A percentile compares a stretch with the other conserved stretches of the same genome.
Evolutionary conservation across 2,329 filamentous ascomycete species (phyloP).

Genomic region (Ophiocordyceps australis): DNA sequence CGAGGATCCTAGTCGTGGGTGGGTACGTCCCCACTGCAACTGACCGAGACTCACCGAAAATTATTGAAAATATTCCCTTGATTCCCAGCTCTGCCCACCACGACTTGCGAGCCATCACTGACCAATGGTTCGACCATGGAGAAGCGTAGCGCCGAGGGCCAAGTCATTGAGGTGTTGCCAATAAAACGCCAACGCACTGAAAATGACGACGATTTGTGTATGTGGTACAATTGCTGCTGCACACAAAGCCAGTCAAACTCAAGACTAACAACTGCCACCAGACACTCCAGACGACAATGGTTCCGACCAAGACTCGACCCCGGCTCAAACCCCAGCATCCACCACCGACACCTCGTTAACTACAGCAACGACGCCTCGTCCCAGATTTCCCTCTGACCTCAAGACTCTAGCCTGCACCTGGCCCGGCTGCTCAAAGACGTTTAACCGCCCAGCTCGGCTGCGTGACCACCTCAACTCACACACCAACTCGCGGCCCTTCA

Average conservation of each 20-base stretch:
- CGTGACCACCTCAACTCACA: slow-evolving; percentile 70
- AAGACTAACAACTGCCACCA: slow-evolving; percentile 1
- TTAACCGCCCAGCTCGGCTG: slow-evolving; percentile 71
- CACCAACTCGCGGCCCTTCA: slow-evolving; percentile 66
- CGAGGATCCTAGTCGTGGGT: too few relatives aligned
- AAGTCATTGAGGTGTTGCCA: too few relatives aligned
- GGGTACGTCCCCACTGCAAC: too few relatives aligned
- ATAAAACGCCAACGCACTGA: slow-evolving; percentile 9
- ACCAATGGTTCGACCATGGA: too few relatives aligned
- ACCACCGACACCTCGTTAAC: slow-evolving; percentile 14
- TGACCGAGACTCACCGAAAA: too few relatives aligned
- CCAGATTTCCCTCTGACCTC: slow-evolving; percentile 46
- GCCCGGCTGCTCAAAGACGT: slow-evolving; percentile 60
- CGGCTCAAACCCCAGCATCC: slow-evolving; percentile 14
- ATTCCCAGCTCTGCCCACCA: too few relatives aligned
- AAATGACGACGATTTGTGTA: slow-evolving; percentile 7
- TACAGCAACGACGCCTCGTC: slow-evolving; percentile 20
- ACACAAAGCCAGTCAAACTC: too few relatives aligned
- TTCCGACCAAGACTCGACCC: slow-evolving; percentile 11
- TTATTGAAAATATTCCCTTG: too few relatives aligned
- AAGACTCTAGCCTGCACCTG: slow-evolving; percentile 66
- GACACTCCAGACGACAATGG: slow-evolving; percentile 15
- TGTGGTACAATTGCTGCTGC: not conserved
- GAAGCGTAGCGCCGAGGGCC: too few relatives aligned
- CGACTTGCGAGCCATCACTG: too few relatives aligned